These are phyloP conservation scores for Xylaria sp. DNA, from an alignment of 2,329 filamentous ascomycete species.

Conservation along the genomic window DNA sequence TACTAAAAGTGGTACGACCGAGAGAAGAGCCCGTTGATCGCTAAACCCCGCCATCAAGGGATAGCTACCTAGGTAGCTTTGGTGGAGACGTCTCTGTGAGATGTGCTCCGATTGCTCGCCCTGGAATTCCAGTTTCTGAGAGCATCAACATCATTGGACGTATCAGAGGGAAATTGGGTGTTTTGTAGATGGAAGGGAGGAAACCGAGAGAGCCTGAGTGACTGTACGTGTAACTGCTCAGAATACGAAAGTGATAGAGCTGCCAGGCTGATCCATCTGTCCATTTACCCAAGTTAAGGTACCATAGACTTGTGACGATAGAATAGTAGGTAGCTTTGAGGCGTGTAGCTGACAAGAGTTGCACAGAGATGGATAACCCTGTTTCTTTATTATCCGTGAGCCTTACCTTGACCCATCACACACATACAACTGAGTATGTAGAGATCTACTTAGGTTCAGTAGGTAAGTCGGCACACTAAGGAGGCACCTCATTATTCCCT, in stretches of 20 bases:
- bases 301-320: not conserved
- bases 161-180: not conserved
- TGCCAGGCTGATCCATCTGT: slow-evolving; percentile 1
- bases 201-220: not conserved
- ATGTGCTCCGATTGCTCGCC: slow-evolving; percentile 11
- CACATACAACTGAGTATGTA: not conserved
- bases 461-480: too few species aligned
- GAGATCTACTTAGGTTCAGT: too few species aligned
- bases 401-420: not conserved
- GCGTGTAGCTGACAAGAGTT: too few species aligned
- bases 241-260: slow-evolving; percentile 3
- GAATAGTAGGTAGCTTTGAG: too few species aligned
- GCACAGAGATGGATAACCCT: slow-evolving; percentile 5
- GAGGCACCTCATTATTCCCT: not conserved
- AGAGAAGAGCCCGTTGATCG: not conserved
- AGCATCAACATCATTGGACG: slow-evolving; percentile 12
- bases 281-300: not conserved
- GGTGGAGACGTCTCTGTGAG: slow-evolving; percentile 13
- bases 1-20: slow-evolving; percentile 12
- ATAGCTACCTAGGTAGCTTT: slow-evolving; percentile 3
- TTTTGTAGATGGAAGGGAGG: slow-evolving; percentile 7
- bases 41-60: not conserved
- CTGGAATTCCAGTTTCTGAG: not conserved
- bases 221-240: not conserved
- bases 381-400: slow-evolving; percentile 1